Evolutionary conservation across 106 monocot species (phyloP), one percentile per base, ranked within the genome.

Genomic region (Apostasia shenzhenica): DNA sequence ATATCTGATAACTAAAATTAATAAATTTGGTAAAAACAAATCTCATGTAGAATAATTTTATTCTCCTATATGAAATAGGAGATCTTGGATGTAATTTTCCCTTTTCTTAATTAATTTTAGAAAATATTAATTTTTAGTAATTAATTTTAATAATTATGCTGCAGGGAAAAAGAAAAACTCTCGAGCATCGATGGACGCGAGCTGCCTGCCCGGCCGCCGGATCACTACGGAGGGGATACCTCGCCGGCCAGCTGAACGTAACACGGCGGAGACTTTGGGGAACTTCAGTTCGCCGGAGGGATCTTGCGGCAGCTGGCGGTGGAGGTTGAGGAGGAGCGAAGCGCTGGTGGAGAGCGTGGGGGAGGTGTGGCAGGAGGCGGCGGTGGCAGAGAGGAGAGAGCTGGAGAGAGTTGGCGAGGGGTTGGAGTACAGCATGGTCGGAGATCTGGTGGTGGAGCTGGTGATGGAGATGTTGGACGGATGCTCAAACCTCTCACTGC

Each of bases 381-480:
- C 56, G n/a, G 71, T 54, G 51, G 88, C 83, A 67, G 74, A 78
- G 78, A 85, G 72, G 48, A 67, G 70, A 66, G 88, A 91, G 78
- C 2, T 51, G 2, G 88, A 71, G 59, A 72, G 72, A 39, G 76
- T 95, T 26, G 81, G 44, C 45, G 57, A 76, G 57, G 80, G 40
- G 46, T 53, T 95, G 59, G 95, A 83, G 54, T 65, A 67, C 11
- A 73, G 61, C 10, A 81, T 95, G 56, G 52, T 75, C 3, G 68
- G 73, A 2, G 88, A 80, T 14, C 57, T 95, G 78, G 77, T 91
- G 11, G 83, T 72, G 51, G 88, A 91, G 62, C 8, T 86, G 12
- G 78, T 82, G 9, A 47, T 11, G 57, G 94, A 95, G 77, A 6
- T 85, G 47, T 8, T 49, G 48, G 48, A 48, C 8, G 8, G 14